These are phyloP conservation scores for Saccharomyces hybrid DNA, from an alignment of 1,139 yeast species.

Conservation along the genomic window DNA sequence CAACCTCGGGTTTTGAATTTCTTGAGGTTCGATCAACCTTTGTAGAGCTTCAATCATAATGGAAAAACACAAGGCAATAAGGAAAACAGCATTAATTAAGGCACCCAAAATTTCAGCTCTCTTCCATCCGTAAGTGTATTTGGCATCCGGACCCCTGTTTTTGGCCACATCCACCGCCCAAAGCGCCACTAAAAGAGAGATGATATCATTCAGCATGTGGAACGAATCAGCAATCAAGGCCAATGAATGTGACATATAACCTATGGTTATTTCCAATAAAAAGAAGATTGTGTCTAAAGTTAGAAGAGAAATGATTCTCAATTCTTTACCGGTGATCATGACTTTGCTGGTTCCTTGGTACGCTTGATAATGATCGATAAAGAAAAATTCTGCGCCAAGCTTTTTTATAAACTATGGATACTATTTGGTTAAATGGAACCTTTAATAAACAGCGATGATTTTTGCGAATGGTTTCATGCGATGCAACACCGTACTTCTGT, in stretches of 20 bases:
- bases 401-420: background rate
- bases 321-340: constrained; percentile 45
- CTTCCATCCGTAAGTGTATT: constrained; percentile 93
- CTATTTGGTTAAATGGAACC: background rate
- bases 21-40: constrained; percentile 75
- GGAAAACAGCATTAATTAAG: constrained; percentile 82
- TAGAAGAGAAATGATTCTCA: constrained; percentile 65
- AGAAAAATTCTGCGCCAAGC: background rate
- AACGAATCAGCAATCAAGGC: constrained; percentile 94
- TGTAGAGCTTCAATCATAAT: constrained; percentile 90
- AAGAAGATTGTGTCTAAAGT: constrained; percentile 76
- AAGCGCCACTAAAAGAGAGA: constrained; percentile 79
- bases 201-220: constrained; percentile 94
- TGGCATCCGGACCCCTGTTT: constrained; percentile 73
- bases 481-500: background rate
- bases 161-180: constrained; percentile 96
- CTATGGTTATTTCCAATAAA: constrained; percentile 74
- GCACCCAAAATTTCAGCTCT: constrained; percentile 95
- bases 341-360: background rate
- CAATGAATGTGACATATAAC: constrained; percentile 83
- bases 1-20: constrained; percentile 69
- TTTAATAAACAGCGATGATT: too few species aligned
- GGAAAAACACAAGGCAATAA: constrained; percentile 86
- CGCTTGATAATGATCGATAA: background rate
- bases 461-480: background rate